These are phyloP conservation scores for Xylariaceae sp. DNA, from an alignment of 2,329 filamentous ascomycete species.

Conservation along the genomic window DNA sequence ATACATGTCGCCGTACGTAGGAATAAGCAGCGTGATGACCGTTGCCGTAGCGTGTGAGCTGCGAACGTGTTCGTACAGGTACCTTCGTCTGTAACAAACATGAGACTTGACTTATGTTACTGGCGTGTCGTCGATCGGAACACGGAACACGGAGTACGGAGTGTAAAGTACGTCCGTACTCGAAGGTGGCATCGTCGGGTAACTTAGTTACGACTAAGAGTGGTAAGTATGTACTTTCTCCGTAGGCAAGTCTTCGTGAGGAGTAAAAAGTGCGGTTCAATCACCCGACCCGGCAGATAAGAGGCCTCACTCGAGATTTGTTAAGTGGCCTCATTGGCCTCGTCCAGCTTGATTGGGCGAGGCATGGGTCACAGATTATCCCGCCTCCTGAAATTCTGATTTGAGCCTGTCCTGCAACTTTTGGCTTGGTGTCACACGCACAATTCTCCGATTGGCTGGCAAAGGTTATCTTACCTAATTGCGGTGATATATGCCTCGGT, in stretches of 20 bases:
- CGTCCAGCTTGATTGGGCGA: not conserved
- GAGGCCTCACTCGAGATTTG: not conserved
- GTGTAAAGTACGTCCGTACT: no score
- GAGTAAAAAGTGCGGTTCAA: not conserved
- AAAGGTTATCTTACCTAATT: not conserved
- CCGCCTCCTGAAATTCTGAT: not conserved
- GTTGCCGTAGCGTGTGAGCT: not conserved
- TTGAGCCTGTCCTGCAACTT: not conserved
- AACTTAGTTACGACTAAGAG: no score
- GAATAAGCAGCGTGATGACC: no score
- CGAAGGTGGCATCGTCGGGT: no score
- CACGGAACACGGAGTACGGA: no score
- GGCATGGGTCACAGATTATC: not conserved
- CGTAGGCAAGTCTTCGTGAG: no score
- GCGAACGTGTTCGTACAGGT: no score
- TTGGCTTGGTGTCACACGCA: not conserved
- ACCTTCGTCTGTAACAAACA: no score
- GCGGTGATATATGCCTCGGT: not conserved
- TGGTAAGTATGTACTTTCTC: no score
- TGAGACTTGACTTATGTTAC: no score
- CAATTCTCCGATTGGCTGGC: not conserved
- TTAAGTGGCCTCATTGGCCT: not conserved
- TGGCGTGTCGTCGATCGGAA: no score
- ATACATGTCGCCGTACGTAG: not conserved
- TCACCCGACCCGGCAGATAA: not conserved